These are phyloP conservation scores for Ophiocytium majus DNA, from an alignment of 352 stramenopile genomes.

Conservation along the genomic window DNA sequence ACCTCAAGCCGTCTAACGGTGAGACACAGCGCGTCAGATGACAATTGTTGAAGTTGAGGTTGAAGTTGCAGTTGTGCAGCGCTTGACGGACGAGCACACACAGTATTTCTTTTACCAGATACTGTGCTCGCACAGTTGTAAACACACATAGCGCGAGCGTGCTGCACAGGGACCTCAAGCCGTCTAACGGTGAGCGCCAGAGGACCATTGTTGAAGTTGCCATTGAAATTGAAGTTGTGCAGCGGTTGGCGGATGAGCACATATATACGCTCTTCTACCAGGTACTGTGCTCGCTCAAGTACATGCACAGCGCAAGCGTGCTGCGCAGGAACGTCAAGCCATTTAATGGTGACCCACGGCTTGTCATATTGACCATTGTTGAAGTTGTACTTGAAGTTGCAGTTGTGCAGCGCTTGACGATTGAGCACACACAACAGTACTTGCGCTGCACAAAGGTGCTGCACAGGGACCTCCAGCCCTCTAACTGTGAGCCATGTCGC, in stretches of 20 bases:
- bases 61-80: too few relatives aligned
- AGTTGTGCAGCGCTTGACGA: too few relatives aligned
- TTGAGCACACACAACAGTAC: conserved; percentile 90
- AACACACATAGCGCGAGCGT: conserved; percentile 93
- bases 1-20: conserved; percentile 81
- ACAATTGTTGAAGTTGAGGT: too few relatives aligned
- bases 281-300: conserved; percentile 89
- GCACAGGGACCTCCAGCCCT: conserved; percentile 88
- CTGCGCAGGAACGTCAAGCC: conserved; percentile 92
- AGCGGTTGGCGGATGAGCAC: conserved; percentile 83
- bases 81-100: conserved; percentile 84
- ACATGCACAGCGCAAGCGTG: conserved; percentile 92
- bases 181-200: conserved; percentile 65
- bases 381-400: too few relatives aligned
- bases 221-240: too few relatives aligned
- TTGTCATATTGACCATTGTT: too few relatives aligned
- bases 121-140: conserved; percentile 91
- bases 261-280: conserved; percentile 95
- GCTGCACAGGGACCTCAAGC: conserved; percentile 91
- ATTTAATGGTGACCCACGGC: conserved; percentile 62
- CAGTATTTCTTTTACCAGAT: conserved; percentile 96
- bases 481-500: conserved; percentile 67
- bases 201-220: too few relatives aligned
- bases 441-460: conserved; percentile 92
- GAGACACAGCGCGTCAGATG: too few relatives aligned